These are phyloP conservation scores for Coriaria nepalensis DNA, from an alignment of 306 rosid genomes.

Conservation along the genomic window DNA sequence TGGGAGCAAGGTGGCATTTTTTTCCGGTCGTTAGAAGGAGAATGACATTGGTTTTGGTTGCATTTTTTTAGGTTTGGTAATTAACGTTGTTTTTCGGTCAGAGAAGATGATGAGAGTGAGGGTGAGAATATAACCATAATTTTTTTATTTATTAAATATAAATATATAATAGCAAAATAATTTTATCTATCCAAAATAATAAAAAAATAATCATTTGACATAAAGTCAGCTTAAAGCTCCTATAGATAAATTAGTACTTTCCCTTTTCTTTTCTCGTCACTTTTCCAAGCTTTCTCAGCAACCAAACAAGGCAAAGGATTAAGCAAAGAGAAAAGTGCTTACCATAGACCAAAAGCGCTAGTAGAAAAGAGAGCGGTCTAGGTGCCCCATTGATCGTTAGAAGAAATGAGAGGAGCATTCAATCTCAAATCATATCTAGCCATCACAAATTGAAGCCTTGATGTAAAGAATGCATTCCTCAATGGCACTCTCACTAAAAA, in stretches of 20 bases:
- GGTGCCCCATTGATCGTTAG: slow-evolving; percentile 60
- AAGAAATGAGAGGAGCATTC: slow-evolving; percentile 40
- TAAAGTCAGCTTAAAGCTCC: no score
- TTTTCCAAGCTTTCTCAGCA: slow-evolving; percentile 1
- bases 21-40: no score
- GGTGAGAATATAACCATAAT: no score
- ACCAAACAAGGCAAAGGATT: neutral
- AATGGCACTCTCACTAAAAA: neutral
- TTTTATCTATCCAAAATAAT: no score
- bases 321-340: neutral
- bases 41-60: no score
- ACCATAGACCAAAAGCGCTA: slow-evolving; percentile 68
- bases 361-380: slow-evolving; percentile 54
- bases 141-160: no score
- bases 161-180: no score
- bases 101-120: no score
- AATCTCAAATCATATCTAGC: slow-evolving; percentile 23
- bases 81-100: no score
- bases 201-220: no score
- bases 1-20: no score
- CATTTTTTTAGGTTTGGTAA: no score
- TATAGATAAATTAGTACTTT: neutral
- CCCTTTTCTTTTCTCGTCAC: neutral
- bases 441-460: slow-evolving; percentile 9
- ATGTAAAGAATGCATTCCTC: neutral